Base-by-base conservation (phyloP, 2,329 filamentous ascomycete species). In the Trichoderma oligosporum region DNA sequence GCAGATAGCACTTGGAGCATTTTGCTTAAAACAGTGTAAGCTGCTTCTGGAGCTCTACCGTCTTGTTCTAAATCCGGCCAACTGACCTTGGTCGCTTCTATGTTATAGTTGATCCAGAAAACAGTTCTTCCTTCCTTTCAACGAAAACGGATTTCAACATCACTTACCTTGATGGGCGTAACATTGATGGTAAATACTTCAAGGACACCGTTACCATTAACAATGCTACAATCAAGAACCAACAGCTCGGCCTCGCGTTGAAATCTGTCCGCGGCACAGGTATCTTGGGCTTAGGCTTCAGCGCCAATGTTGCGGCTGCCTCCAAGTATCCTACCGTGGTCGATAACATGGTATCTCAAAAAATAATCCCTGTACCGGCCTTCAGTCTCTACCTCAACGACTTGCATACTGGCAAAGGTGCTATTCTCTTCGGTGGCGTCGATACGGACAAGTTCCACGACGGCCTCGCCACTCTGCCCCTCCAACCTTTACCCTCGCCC, bases 351-450 rank as follows among this genome's bases (percentile, higher is more conserved):
- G 78, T 83, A 20, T 68, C 80, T 24, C 79, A 88, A 64, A 82
- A 81, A 39, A 67, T 81, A 49, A 88, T 89, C 66, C 76, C 78
- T 54, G 78, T 77, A 25, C 82, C 82, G 63, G 84, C 84, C 4
- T 91, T 88, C 72, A 89, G 85, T 60, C 71, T 91, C 24, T 90
- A 85, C 75, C 75, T 83, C 67, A 72, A 92, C 71, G 86, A 90
- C 66, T 72, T 91, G 12, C 73, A 76, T 59, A 69, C 87, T 1
- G 82, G 79, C 57, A 84, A 80, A 2, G 89, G 89, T 49, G 85
- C 76, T 62, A 85, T 93, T 59, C 78, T 93, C 8, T 94, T 94
- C 63, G 89, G 89, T 42, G 89, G 87, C 47, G 84, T 93, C 62
- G 88, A 94, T 69, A 86, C 82, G 0, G 79, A 80, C 60, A 92